Percentiles rank a stretch among this genome's conserved stretches.
These are phyloP conservation scores for Phaeotremella fagi DNA, from an alignment of 768 basidiomycete species.

Conservation along the genomic window DNA sequence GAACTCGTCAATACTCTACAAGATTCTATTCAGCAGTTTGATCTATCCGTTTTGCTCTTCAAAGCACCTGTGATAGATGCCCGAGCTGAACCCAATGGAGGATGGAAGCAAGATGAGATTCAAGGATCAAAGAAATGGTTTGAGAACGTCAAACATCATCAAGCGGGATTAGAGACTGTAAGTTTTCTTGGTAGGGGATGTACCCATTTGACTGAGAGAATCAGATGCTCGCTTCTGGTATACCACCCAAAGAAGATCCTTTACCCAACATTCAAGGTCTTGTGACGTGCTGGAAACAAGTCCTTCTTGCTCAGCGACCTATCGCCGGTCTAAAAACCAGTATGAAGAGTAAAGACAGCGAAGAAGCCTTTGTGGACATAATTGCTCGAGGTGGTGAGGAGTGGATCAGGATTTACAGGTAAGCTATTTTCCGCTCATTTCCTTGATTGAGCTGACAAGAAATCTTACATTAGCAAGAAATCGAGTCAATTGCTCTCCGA, in stretches of 20 bases:
- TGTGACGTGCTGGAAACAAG: conserved; percentile 18
- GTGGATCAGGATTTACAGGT: conserved; percentile 88
- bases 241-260: conserved; percentile 21
- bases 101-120: conserved; percentile 11
- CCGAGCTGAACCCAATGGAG: conserved; percentile 1
- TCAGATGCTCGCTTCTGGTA: conserved; percentile 11
- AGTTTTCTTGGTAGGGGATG: neutral
- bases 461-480: conserved; percentile 57
- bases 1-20: neutral
- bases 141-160: conserved; percentile 4
- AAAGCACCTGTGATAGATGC: conserved; percentile 12
- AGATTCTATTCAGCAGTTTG: neutral
- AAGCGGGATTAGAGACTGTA: conserved; percentile 5
- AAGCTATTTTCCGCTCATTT: conserved; percentile 44
- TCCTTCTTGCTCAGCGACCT: conserved; percentile 5
- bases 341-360: conserved; percentile 13
- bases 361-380: conserved; percentile 59
- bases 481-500: conserved; percentile 70
- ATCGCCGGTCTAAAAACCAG: conserved; percentile 11
- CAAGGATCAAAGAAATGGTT: conserved; percentile 9
- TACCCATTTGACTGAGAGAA: neutral
- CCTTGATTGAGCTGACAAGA: neutral
- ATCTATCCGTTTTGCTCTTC: neutral
- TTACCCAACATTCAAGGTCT: conserved; percentile 11
- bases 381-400: conserved; percentile 66